These are phyloP conservation scores for Cenchrus americanus DNA, from an alignment of 176 grass and related monocot genomes.

Conservation along the genomic window DNA sequence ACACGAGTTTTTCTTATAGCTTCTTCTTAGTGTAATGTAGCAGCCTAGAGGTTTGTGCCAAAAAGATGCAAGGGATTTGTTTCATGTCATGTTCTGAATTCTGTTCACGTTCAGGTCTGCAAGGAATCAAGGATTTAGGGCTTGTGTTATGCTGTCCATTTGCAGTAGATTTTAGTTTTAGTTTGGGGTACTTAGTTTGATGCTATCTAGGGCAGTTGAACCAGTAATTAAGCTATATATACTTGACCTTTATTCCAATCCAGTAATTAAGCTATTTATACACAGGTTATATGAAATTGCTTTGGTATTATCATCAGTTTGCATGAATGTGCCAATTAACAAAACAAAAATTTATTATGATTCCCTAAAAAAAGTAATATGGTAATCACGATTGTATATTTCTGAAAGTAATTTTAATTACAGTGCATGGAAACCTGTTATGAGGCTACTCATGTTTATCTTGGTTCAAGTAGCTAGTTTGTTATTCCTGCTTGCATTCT, in stretches of 20 bases:
- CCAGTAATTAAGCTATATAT: slow-evolving; percentile 3
- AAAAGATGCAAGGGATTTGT: background rate
- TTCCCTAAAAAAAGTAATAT: background rate
- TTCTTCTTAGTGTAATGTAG: slow-evolving; percentile 13
- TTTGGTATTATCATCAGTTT: slow-evolving; percentile 12
- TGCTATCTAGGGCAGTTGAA: slow-evolving; percentile 1
- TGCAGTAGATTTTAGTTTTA: background rate
- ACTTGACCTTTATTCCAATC: slow-evolving; percentile 4
- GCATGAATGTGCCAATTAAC: slow-evolving; percentile 1
- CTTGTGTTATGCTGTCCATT: background rate
- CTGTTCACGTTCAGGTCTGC: background rate
- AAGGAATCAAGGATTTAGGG: background rate
- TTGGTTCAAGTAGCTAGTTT: slow-evolving; percentile 26
- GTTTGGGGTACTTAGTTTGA: background rate
- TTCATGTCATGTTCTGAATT: background rate
- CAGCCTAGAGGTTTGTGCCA: background rate
- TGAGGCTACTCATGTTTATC: slow-evolving; percentile 4
- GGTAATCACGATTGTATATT: background rate
- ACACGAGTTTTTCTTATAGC: background rate
- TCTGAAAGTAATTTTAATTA: slow-evolving; percentile 34
- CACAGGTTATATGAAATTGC: background rate
- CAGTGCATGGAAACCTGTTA: background rate
- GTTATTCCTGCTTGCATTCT: background rate
- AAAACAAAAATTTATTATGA: background rate
- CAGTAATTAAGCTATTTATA: slow-evolving; percentile 15